These are phyloP conservation scores for Tubosaeta sp. DNA, from an alignment of 768 basidiomycete genomes.

Conservation along the genomic window DNA sequence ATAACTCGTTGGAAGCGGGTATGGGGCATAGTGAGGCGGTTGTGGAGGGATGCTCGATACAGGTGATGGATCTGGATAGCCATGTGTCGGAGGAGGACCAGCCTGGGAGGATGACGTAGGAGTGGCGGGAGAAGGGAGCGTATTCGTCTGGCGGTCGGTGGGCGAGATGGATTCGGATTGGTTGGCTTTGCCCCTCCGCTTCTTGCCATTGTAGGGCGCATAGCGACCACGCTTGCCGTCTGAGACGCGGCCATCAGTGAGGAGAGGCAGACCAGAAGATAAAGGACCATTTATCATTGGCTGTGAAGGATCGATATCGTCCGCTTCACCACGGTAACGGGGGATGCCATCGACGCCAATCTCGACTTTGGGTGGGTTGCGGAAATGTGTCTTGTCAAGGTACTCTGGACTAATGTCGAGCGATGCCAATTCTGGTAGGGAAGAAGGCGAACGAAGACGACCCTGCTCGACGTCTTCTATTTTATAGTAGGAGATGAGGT, in stretches of 20 bases:
- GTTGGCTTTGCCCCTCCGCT: conserved; percentile 34
- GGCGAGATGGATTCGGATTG: conserved; percentile 30
- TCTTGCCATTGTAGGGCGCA: conserved; percentile 42
- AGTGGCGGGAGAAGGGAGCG: conserved; percentile 28
- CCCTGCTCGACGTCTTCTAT: conserved; percentile 88
- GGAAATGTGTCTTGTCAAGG: conserved; percentile 86
- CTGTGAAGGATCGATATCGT: conserved; percentile 54
- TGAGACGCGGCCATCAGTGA: conserved; percentile 42
- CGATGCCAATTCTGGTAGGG: conserved; percentile 79
- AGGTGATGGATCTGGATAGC: conserved; percentile 28
- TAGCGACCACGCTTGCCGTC: conserved; percentile 45
- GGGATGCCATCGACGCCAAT: conserved; percentile 78
- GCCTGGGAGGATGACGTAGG: conserved; percentile 27
- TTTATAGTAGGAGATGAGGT: conserved; percentile 93
- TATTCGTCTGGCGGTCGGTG: conserved; percentile 22
- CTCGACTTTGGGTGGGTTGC: conserved; percentile 86
- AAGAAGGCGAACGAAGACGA: conserved; percentile 82
- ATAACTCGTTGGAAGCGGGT: conserved; percentile 30
- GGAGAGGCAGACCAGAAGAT: conserved; percentile 45
- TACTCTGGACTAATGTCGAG: conserved; percentile 86
- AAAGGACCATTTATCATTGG: conserved; percentile 38
- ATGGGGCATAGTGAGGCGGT: conserved; percentile 32
- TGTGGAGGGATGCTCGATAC: conserved; percentile 22
- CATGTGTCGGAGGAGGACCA: conserved; percentile 21
- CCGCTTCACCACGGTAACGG: conserved; percentile 80